These are phyloP conservation scores for Inga laurina DNA, from an alignment of 306 rosid genomes.

Conservation along the genomic window DNA sequence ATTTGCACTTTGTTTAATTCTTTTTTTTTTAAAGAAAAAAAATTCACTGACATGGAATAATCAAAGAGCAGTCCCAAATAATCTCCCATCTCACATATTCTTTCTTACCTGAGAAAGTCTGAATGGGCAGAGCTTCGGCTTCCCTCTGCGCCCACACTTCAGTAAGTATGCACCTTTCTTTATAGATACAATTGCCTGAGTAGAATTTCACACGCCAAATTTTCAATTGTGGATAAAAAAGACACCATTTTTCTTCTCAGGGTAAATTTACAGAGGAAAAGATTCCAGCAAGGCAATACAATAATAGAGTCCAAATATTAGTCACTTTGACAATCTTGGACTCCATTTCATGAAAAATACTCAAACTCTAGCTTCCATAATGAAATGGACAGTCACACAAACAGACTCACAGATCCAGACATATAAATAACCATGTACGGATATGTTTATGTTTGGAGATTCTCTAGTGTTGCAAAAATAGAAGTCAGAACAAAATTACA, in stretches of 20 bases:
- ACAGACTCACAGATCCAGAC: slow-evolving; percentile 3
- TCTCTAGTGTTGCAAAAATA: too few species aligned
- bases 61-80: neutral
- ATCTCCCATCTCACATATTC: neutral
- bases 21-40: neutral
- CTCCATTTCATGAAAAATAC: slow-evolving; percentile 6
- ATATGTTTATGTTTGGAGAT: too few species aligned
- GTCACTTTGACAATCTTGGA: slow-evolving; percentile 10
- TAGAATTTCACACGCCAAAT: slow-evolving; percentile 19
- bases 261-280: slow-evolving; percentile 17
- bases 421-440: neutral
- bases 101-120: slow-evolving; percentile 71
- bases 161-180: slow-evolving; percentile 86
- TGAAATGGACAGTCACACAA: neutral
- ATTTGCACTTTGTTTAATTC: neutral
- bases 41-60: neutral
- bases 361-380: slow-evolving; percentile 13
- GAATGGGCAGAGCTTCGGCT: slow-evolving; percentile 83
- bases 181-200: slow-evolving; percentile 80
- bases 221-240: slow-evolving; percentile 19
- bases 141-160: slow-evolving; percentile 78
- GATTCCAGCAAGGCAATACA: slow-evolving; percentile 24
- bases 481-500: neutral
- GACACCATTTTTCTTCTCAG: neutral
- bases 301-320: slow-evolving; percentile 23